Base-by-base conservation (phyloP, 202 grass and related monocot genomes). In the Brachypodium distachyon region DNA sequence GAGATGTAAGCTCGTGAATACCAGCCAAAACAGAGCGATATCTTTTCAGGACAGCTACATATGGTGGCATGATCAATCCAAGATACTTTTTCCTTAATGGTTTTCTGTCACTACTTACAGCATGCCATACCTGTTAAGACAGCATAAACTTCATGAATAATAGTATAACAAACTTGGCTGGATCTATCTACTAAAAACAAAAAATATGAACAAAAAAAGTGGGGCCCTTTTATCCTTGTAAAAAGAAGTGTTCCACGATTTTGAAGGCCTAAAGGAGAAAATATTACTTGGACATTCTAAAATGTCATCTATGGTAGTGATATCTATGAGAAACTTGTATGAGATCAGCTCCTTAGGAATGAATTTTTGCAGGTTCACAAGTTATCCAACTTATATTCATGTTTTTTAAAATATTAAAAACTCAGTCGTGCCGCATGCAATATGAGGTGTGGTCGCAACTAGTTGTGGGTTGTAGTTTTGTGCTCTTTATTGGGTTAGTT, bases 61-160 rank as follows among this genome's bases (percentile, higher is more conserved):
- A 90, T 34, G 87, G 85, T 52, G 91, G 87, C 77, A 94, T 74
- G 73, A 94, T 88, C 72, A 84, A 79, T 78, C 83, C 84, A 49
- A 90, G 68, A 81, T 94, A 94, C 50, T 94, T 89, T 76, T 94
- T 94, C 67, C 91, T 81, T 57, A 90, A 55, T 61, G 87, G 87
- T 69, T 86, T 88, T 75, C 73, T 90, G 71, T 86, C 85, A 76
- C 82, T 94, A 79, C 85, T 86, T 74, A 94, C 64, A 48, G 87
- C 82, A 86, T 94, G 87, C 88, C 91, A 94, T 67, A 94, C 82
- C 91, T 94, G 78, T 80, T 86, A 57, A 62, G 47, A 77, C 74
- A 78, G 57, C 67, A 84, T 55, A 77, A 88, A 86, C 57, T 69
- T 44, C 19, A 77, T 77, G 76, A 66, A 59, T 42, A 47, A 64